Percentiles rank a stretch among this genome's conserved stretches.
These are phyloP conservation scores for Phellinidium pouzarii DNA, from an alignment of 1,284 basidiomycete genomes.

Conservation along the genomic window DNA sequence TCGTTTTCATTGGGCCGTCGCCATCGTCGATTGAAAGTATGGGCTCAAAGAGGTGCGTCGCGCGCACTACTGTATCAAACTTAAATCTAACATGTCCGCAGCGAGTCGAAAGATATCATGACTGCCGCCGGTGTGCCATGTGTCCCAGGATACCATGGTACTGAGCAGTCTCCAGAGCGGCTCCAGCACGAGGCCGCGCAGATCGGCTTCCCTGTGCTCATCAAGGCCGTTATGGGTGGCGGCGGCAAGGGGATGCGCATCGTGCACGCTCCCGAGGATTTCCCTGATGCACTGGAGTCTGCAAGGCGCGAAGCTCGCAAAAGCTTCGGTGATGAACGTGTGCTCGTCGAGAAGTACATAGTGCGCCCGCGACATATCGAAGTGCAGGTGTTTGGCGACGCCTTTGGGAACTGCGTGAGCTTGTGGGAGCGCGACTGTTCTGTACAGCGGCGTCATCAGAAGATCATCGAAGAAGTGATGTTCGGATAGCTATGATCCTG, in stretches of 20 bases:
- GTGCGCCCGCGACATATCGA: conserved; percentile 81
- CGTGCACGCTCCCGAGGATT: conserved; percentile 60
- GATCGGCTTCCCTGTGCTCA: conserved; percentile 88
- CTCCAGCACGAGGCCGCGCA: conserved; percentile 63
- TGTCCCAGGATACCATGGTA: conserved; percentile 86
- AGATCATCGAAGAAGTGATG: conserved; percentile 83
- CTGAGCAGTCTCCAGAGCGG: conserved; percentile 61
- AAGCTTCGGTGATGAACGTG: conserved; percentile 80
- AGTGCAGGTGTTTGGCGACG: conserved; percentile 87
- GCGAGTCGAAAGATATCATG: conserved; percentile 91
- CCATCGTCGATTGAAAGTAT: conserved; percentile 90
- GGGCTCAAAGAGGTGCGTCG: conserved; percentile 78
- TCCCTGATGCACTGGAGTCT: conserved; percentile 72
- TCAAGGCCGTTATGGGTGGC: conserved; percentile 95
- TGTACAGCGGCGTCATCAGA: conserved; percentile 90
- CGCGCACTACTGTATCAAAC: conserved; percentile 10
- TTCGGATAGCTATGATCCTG: not conserved
- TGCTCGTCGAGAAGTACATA: conserved; percentile 85
- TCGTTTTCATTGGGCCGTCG: conserved; percentile 94
- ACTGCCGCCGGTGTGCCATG: conserved; percentile 86
- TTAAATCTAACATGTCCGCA: conserved; percentile 25
- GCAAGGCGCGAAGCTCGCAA: conserved; percentile 86
- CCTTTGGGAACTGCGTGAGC: conserved; percentile 70
- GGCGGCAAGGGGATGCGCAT: conserved; percentile 97
- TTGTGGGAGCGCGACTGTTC: conserved; percentile 94